phyloP scores from a whole-genome alignment of 2,329 filamentous ascomycete species.

The Bertia moriformis region DNA sequence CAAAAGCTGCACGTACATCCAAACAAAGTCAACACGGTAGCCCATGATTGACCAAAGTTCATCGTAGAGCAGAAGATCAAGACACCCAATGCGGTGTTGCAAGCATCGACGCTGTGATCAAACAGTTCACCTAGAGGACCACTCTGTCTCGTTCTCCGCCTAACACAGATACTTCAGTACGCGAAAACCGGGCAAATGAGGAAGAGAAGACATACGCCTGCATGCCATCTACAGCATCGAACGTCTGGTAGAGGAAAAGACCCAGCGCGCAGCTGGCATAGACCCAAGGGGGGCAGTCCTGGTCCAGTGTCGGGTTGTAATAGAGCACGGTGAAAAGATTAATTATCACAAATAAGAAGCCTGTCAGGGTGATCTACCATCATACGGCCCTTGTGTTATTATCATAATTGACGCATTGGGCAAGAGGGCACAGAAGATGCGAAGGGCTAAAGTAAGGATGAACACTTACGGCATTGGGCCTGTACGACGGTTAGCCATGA shows the following conservation, averaged over 20 bases:
- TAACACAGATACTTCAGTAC: neutral
- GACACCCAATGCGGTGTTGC: slow-evolving; percentile 53
- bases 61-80: slow-evolving; percentile 49
- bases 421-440: too few species aligned
- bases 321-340: slow-evolving; percentile 54
- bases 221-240: slow-evolving; percentile 55
- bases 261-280: slow-evolving; percentile 52
- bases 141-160: slow-evolving; percentile 43
- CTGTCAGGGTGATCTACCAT: slow-evolving; percentile 42
- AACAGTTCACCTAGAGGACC: slow-evolving; percentile 55
- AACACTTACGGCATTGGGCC: slow-evolving; percentile 1
- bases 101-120: slow-evolving; percentile 56
- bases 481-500: neutral
- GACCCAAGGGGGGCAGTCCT: slow-evolving; percentile 56
- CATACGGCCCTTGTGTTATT: too few species aligned
- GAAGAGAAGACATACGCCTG: slow-evolving; percentile 29
- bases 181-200: too few species aligned
- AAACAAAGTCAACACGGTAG: neutral
- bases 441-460: neutral
- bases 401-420: too few species aligned
- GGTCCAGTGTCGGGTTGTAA: slow-evolving; percentile 51
- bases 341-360: slow-evolving; percentile 47
- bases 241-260: slow-evolving; percentile 56
- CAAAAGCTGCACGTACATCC: slow-evolving; percentile 31
- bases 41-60: slow-evolving; percentile 26